A percentile compares a stretch with the other conserved stretches of the same genome.
phyloP scores from a whole-genome alignment of 2,329 filamentous ascomycete genomes.

The Daldinia sp. region DNA sequence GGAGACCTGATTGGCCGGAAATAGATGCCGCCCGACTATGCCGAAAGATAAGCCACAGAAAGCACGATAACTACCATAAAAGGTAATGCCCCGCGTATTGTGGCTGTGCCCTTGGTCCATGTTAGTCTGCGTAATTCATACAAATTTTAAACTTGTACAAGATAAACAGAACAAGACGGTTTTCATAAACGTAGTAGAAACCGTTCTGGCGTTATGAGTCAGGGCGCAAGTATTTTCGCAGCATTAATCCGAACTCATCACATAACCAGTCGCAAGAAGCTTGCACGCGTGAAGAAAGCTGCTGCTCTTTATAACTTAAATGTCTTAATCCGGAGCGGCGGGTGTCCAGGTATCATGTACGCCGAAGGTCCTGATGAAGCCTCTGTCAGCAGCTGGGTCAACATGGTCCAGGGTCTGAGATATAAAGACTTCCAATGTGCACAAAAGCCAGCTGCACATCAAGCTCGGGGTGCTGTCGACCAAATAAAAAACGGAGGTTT shows the following conservation, averaged over 20 bases:
- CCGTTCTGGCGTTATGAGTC: slow-evolving; percentile 31
- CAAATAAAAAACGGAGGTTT: slow-evolving; percentile 50
- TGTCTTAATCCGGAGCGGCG: slow-evolving; percentile 74
- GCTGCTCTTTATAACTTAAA: slow-evolving; percentile 70
- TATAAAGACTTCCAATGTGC: slow-evolving; percentile 81
- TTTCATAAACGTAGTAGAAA: not conserved
- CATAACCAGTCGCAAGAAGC: slow-evolving; percentile 83
- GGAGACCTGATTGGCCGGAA: slow-evolving; percentile 17
- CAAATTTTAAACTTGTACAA: not conserved
- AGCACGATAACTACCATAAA: too few relatives aligned
- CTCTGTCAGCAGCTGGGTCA: slow-evolving; percentile 73
- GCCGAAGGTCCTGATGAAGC: slow-evolving; percentile 70
- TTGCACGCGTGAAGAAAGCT: slow-evolving; percentile 70
- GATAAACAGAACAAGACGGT: not conserved
- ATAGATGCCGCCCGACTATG: not conserved
- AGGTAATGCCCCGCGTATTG: too few relatives aligned
- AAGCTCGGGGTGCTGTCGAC: not conserved
- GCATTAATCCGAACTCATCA: slow-evolving; percentile 83
- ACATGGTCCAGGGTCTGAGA: slow-evolving; percentile 70
- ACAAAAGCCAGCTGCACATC: slow-evolving; percentile 26
- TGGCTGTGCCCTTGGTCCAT: too few relatives aligned
- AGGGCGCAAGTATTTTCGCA: slow-evolving; percentile 50
- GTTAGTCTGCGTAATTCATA: too few relatives aligned
- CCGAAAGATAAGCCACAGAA: not conserved
- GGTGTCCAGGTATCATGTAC: slow-evolving; percentile 82